Percentiles rank a stretch among this genome's conserved stretches.
Evolutionary conservation across 2,329 filamentous ascomycete genomes (phyloP).

Genomic region (Sporothrix globosa): DNA sequence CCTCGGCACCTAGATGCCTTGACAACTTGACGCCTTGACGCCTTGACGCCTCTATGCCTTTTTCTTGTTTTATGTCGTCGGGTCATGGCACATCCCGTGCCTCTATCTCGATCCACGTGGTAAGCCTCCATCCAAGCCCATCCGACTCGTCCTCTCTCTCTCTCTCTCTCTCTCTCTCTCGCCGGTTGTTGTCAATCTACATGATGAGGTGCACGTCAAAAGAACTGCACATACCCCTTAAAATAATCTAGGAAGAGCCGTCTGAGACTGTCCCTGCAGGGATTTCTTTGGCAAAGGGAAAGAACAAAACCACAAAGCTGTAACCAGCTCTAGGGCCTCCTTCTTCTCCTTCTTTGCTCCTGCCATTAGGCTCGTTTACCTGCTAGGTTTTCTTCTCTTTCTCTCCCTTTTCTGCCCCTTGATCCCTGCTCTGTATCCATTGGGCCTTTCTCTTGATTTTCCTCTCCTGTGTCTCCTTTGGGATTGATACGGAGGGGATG

Average conservation of each 20-base stretch:
- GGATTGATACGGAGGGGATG: slow-evolving; percentile 28
- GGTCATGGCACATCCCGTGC: background rate
- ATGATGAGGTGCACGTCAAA: slow-evolving; percentile 46
- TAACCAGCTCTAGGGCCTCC: background rate
- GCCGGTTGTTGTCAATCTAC: slow-evolving; percentile 22
- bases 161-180: background rate
- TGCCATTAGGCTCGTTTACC: background rate
- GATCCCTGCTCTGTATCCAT: slow-evolving; percentile 2
- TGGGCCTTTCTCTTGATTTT: background rate
- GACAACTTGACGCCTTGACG: slow-evolving; percentile 1
- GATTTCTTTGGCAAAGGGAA: background rate
- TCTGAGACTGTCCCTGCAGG: slow-evolving; percentile 45
- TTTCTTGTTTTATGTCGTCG: background rate
- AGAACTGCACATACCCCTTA: slow-evolving; percentile 41
- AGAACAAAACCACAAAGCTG: background rate
- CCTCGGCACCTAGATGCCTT: too few species aligned
- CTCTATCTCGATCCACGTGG: background rate
- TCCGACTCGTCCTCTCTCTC: background rate
- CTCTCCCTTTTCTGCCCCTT: background rate
- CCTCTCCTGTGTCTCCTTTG: slow-evolving; percentile 26
- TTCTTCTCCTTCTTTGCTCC: slow-evolving; percentile 16
- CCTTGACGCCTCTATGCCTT: background rate
- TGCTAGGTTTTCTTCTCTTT: background rate
- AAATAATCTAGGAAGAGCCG: slow-evolving; percentile 48
- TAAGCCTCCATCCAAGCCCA: background rate